Evolutionary conservation across 2,329 filamentous ascomycete genomes (phyloP).

Genomic region (Aspergillus sp.): DNA sequence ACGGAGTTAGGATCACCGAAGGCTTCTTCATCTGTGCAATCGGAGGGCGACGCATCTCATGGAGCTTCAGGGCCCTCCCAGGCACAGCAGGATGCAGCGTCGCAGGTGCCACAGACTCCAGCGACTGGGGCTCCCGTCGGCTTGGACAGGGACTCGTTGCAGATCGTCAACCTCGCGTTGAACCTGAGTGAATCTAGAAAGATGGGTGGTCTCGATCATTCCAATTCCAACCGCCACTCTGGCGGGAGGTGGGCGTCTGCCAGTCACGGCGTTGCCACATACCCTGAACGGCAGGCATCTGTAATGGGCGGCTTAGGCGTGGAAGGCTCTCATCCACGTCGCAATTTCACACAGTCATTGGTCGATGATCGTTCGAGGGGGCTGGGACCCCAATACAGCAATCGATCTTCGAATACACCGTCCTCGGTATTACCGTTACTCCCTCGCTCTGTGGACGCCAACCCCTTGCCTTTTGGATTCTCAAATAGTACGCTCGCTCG

Average conservation of each 20-base stretch:
- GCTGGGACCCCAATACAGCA: conserved; percentile 6
- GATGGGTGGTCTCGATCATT: conserved; percentile 58
- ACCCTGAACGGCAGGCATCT: conserved; percentile 19
- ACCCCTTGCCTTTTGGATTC: conserved; percentile 50
- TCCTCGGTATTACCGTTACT: conserved; percentile 27
- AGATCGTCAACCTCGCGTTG: conserved; percentile 90
- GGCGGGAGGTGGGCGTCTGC: conserved; percentile 32
- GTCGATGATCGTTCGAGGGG: conserved; percentile 22
- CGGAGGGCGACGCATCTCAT: conserved; percentile 8
- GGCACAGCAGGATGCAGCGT: conserved; percentile 10
- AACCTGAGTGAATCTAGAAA: conserved; percentile 75
- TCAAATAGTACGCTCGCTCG: conserved; percentile 77
- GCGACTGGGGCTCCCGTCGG: conserved; percentile 24
- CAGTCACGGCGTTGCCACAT: conserved; percentile 19
- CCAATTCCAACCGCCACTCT: conserved; percentile 51
- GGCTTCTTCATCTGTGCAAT: neutral
- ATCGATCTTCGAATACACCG: conserved; percentile 11
- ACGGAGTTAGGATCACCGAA: conserved; percentile 29
- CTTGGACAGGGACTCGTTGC: conserved; percentile 72
- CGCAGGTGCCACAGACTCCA: conserved; percentile 12
- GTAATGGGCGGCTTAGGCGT: conserved; percentile 13
- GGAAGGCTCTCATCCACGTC: conserved; percentile 16
- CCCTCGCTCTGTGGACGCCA: conserved; percentile 27
- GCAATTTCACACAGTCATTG: conserved; percentile 22
- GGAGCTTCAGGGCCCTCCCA: conserved; percentile 12